phyloP scores from a whole-genome alignment of 1,284 basidiomycete genomes.

The Ustilago trichophora region DNA sequence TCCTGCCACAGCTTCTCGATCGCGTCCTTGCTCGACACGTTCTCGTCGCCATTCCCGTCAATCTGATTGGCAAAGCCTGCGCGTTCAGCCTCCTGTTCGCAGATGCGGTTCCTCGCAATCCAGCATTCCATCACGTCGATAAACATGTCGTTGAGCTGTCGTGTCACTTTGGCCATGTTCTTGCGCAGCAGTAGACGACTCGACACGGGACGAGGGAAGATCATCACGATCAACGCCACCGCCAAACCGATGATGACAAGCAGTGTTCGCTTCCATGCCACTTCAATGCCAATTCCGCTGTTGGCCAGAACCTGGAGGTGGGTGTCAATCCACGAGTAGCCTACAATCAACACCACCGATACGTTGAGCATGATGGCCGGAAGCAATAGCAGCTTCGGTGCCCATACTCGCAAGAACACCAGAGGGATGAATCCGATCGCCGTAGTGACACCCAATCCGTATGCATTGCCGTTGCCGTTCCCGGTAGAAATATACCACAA shows the following conservation, averaged over 20 bases:
- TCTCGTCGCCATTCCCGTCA: constrained; percentile 65
- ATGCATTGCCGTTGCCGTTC: constrained; percentile 70
- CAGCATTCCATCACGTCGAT: constrained; percentile 34
- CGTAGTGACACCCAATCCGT: constrained; percentile 76
- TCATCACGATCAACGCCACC: constrained; percentile 57
- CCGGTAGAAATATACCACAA: constrained; percentile 76
- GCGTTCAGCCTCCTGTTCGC: constrained; percentile 67
- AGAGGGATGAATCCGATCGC: constrained; percentile 76
- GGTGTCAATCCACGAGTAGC: constrained; percentile 56
- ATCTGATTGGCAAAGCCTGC: constrained; percentile 69
- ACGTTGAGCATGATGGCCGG: constrained; percentile 77
- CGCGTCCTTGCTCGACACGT: constrained; percentile 33
- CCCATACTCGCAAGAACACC: constrained; percentile 74
- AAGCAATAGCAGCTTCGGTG: constrained; percentile 77
- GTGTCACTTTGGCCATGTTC: constrained; percentile 67
- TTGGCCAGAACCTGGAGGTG: constrained; percentile 48
- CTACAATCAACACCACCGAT: constrained; percentile 70
- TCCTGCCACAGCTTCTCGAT: constrained; percentile 21
- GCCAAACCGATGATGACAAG: constrained; percentile 62
- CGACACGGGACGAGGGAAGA: constrained; percentile 69
- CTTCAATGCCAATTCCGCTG: constrained; percentile 68
- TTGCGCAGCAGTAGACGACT: constrained; percentile 70
- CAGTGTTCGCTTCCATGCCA: constrained; percentile 69
- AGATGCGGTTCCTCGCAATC: constrained; percentile 65
- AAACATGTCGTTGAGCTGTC: constrained; percentile 34